Evolutionary conservation across 495 filamentous ascomycete genomes (phyloP).

Genomic region (Tetracladium setigerum): DNA sequence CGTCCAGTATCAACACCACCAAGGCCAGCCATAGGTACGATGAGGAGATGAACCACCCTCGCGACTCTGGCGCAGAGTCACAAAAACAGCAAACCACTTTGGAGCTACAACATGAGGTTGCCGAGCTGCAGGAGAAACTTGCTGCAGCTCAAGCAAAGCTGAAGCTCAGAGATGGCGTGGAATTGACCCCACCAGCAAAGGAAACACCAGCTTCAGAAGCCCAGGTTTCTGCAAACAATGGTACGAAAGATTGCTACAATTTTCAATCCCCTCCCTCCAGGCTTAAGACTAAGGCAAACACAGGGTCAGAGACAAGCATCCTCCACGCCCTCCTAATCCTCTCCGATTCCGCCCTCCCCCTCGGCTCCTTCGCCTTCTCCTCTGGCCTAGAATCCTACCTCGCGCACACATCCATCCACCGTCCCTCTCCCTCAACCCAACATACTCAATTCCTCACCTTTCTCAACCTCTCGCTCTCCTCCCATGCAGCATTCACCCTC

Average conservation of each 20-base stretch:
- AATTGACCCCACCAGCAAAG: slow-evolving; percentile 2
- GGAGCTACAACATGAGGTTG: slow-evolving; percentile 34
- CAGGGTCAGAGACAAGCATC: not conserved
- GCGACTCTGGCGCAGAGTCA: too few relatives aligned
- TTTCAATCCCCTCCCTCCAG: slow-evolving; percentile 11
- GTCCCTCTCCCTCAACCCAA: slow-evolving; percentile 28
- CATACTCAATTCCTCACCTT: slow-evolving; percentile 56
- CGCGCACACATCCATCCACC: slow-evolving; percentile 50
- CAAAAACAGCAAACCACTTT: too few relatives aligned
- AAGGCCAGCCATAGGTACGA: too few relatives aligned
- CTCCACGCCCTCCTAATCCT: slow-evolving; percentile 81
- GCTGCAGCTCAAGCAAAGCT: slow-evolving; percentile 30
- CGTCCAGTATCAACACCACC: too few relatives aligned
- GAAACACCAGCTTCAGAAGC: not conserved
- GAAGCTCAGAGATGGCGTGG: slow-evolving; percentile 1
- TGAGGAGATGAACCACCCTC: too few relatives aligned
- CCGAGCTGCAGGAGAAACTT: slow-evolving; percentile 41
- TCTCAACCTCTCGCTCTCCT: slow-evolving; percentile 67
- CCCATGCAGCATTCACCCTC: slow-evolving; percentile 69
- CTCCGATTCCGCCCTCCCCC: slow-evolving; percentile 88
- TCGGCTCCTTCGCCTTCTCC: slow-evolving; percentile 96
- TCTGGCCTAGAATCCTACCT: slow-evolving; percentile 91
- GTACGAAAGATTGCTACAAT: not conserved
- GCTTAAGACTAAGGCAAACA: not conserved
- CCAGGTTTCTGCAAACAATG: too few relatives aligned